A percentile compares a stretch with the other conserved stretches of the same genome.
phyloP scores from a whole-genome alignment of 805 yeast genomes.

The Ogataea wickerhamii region DNA sequence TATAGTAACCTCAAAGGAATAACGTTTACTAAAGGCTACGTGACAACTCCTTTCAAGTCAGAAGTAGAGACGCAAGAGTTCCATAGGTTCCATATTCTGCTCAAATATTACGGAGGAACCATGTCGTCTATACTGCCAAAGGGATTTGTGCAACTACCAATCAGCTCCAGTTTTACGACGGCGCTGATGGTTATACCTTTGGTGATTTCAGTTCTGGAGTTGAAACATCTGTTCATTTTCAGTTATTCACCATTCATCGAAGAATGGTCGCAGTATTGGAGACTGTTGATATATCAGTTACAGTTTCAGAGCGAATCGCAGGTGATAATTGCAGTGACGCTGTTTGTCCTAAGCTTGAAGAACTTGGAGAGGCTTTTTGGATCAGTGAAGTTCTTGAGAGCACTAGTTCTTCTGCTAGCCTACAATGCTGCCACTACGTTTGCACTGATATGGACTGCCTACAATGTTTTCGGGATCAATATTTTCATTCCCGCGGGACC shows the following conservation, averaged over 20 bases:
- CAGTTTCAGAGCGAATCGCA: slow-evolving; percentile 60
- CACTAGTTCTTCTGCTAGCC: slow-evolving; percentile 40
- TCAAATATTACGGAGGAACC: too few relatives aligned
- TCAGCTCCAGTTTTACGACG: slow-evolving; percentile 37
- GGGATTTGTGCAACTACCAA: slow-evolving; percentile 36
- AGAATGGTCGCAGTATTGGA: slow-evolving; percentile 56
- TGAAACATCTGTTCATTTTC: slow-evolving; percentile 41
- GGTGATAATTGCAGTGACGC: slow-evolving; percentile 40
- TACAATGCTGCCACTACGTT: slow-evolving; percentile 45
- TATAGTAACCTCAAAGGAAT: too few relatives aligned
- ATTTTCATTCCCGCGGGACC: slow-evolving; percentile 46
- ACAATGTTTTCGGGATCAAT: slow-evolving; percentile 32
- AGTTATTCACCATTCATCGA: slow-evolving; percentile 51
- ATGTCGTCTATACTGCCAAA: slow-evolving; percentile 31
- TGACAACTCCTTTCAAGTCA: too few relatives aligned
- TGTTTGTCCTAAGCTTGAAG: slow-evolving; percentile 50
- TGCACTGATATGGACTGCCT: slow-evolving; percentile 30
- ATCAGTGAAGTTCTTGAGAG: slow-evolving; percentile 47
- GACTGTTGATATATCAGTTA: slow-evolving; percentile 47
- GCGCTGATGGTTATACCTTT: slow-evolving; percentile 37
- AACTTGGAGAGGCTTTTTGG: slow-evolving; percentile 58
- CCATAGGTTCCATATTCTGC: too few relatives aligned
- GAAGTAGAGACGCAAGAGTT: too few relatives aligned
- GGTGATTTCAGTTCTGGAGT: slow-evolving; percentile 39
- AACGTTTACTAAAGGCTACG: too few relatives aligned